Conservation (phyloP, 257 asterid genomes). For the Echites panduratus region DNA sequence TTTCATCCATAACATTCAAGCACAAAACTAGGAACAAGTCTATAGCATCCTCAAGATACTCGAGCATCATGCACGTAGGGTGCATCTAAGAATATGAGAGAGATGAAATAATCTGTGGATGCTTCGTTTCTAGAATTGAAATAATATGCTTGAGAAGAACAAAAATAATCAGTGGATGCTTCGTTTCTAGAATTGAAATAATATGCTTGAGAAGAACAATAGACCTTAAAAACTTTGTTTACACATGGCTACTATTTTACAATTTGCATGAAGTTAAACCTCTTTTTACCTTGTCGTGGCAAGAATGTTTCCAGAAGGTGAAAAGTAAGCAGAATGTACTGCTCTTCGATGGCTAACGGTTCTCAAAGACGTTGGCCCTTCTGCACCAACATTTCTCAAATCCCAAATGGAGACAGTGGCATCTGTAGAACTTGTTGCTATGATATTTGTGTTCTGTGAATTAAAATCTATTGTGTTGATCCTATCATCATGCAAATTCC, state of each 20-base stretch:
- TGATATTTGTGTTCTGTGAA: constrained; percentile 40
- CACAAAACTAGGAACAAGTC: background rate
- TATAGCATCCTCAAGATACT: background rate
- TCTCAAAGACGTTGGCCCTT: constrained; percentile 36
- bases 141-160: background rate
- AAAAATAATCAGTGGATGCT: background rate
- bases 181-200: background rate
- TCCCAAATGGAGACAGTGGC: constrained; percentile 93
- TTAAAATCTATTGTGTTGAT: constrained; percentile 76
- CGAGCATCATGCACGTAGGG: background rate
- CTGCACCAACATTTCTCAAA: constrained; percentile 47
- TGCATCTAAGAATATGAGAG: background rate
- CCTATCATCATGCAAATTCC: constrained; percentile 56
- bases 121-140: background rate
- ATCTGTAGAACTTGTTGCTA: constrained; percentile 83
- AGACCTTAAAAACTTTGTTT: background rate
- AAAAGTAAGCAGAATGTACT: constrained; percentile 85
- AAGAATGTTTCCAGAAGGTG: constrained; percentile 71
- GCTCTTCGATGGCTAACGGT: constrained; percentile 53
- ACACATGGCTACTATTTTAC: background rate
- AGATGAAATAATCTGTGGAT: background rate
- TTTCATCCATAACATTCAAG: background rate
- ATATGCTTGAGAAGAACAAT: background rate
- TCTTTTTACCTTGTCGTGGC: constrained; percentile 73
- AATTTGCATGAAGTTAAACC: constrained; percentile 10